Evolutionary conservation across 148 eudicot species (phyloP), one percentile per base, ranked within the genome.

Genomic region (Fagopyrum homotropicum): DNA sequence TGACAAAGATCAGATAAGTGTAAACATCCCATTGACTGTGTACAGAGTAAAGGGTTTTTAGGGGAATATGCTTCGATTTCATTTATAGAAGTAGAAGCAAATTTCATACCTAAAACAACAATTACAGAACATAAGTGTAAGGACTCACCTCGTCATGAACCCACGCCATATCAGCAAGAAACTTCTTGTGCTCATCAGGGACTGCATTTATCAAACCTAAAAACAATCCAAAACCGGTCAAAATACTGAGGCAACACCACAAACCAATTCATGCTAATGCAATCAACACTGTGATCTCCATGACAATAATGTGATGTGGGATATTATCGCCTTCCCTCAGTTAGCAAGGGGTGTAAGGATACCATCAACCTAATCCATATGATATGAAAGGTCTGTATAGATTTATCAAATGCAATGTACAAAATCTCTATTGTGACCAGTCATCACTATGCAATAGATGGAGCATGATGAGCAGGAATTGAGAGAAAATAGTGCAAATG

Each of bases 151-250:
- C 93, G 84, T 94, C 97, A 79, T 94, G 97, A 60, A 94, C 88
- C 98, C 98, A 94, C 75, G 87, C 93, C 82, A 91, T 76, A 79
- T 89, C 85, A 52, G 93, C 90, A 77, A 94, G 93, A 85, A 94
- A 94, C 80, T 83, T 87, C 83, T 91, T 94, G 85, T 94, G 98
- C 48, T 90, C 96, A 75, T 86, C 90, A 71, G 98, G 96, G 72
- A 94, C 92, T 68, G 88, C 97, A 81, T 75, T 89, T 75, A 80
- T 82, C 85, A 94, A 79, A 77, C 87, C 98, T 91, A 84, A 45
- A 69, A 55, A 80, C 71, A 73, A 71, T 35, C 50, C 43, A 55
- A 56, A 4, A 10, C 48, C 16, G 12, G 9, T 48, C 11, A 30
- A 78, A 47, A 29, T 17, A 66, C 43, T 16, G 1, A 35, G 40